These are phyloP conservation scores for Pterocarpus macrocarpus DNA, from an alignment of 306 rosid genomes.

Conservation along the genomic window DNA sequence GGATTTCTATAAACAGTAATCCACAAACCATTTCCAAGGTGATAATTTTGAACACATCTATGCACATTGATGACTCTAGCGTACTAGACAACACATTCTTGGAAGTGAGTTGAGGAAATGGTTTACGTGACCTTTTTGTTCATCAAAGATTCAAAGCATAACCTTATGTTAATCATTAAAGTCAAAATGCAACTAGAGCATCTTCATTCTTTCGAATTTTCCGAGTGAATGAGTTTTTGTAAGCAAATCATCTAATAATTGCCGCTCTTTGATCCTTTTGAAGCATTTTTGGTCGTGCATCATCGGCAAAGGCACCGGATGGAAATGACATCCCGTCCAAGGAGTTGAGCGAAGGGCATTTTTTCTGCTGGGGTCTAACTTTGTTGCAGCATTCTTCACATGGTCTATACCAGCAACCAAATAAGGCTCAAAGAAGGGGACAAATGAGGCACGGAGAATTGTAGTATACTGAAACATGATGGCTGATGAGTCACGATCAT, in stretches of 20 bases:
- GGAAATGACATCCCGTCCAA: conserved; percentile 20
- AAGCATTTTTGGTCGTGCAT: conserved; percentile 58
- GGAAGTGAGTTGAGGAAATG: background rate
- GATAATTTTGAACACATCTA: background rate
- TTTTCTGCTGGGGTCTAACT: conserved; percentile 39
- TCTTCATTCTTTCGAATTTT: background rate
- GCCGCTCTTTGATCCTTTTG: conserved; percentile 7
- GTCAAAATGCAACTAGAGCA: background rate
- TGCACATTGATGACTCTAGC: background rate
- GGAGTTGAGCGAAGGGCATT: conserved; percentile 40
- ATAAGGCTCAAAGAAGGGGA: conserved; percentile 53
- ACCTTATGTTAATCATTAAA: background rate
- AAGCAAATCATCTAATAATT: conserved; percentile 26
- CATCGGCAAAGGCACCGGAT: conserved; percentile 48
- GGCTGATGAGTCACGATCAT: conserved; percentile 56
- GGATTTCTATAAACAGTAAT: background rate
- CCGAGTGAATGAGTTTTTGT: background rate
- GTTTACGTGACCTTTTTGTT: background rate
- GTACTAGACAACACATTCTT: background rate
- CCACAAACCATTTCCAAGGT: background rate
- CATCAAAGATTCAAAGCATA: background rate
- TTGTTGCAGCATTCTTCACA: conserved; percentile 54
- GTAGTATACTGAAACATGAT: conserved; percentile 63
- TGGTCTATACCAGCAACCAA: conserved; percentile 51
- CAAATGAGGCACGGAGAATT: conserved; percentile 52